Conservation (phyloP, 768 basidiomycete species). For the Hypholoma fasciculare region DNA sequence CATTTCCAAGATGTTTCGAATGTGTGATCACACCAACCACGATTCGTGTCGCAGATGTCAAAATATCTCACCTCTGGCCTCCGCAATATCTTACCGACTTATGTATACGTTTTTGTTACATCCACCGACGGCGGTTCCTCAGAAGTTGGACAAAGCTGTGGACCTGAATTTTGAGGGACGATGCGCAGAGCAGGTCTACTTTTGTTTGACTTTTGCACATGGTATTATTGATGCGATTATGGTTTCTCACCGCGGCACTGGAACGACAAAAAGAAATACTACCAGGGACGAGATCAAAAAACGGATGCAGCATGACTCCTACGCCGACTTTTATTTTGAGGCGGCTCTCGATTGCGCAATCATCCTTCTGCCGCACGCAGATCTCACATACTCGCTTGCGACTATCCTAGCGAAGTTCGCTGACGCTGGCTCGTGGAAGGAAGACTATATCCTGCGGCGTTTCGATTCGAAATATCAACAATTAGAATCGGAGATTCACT, state of each 20-base stretch:
- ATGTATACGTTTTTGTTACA: conserved; percentile 1
- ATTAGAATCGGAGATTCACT: background rate
- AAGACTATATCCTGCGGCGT: background rate
- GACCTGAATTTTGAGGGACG: background rate
- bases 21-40: background rate
- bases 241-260: background rate
- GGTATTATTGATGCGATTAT: background rate
- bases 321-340: conserved; percentile 1
- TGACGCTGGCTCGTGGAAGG: background rate
- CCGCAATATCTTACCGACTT: background rate
- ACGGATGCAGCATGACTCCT: conserved; percentile 6
- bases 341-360: conserved; percentile 7
- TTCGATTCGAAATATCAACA: background rate
- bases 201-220: background rate
- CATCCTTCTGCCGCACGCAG: conserved; percentile 5
- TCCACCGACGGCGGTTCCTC: background rate
- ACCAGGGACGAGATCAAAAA: background rate
- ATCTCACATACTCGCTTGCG: background rate
- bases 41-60: background rate
- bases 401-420: background rate
- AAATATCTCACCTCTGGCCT: background rate
- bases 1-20: background rate
- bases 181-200: background rate
- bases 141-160: background rate
- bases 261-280: background rate